These are phyloP conservation scores for Boletus tomentosulus DNA, from an alignment of 768 basidiomycete species.

Conservation along the genomic window DNA sequence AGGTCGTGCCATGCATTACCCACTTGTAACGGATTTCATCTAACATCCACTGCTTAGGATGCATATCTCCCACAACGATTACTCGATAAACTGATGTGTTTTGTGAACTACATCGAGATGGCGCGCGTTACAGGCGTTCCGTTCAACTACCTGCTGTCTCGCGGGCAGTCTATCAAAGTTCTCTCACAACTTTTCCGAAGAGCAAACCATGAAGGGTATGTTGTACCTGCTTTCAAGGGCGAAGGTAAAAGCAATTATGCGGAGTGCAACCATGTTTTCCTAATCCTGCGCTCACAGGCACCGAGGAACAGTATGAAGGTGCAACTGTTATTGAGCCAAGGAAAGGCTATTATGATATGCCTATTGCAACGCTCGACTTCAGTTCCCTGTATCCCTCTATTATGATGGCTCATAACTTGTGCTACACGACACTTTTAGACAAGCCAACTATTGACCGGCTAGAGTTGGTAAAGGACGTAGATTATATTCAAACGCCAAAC, in stretches of 20 bases:
- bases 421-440: constrained; percentile 95
- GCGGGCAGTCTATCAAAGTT: constrained; percentile 99
- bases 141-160: constrained; percentile 90
- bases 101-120: constrained; percentile 99
- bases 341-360: constrained; percentile 93
- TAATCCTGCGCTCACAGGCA: constrained; percentile 42
- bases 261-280: not conserved
- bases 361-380: constrained; percentile 98
- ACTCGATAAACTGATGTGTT: constrained; percentile 98
- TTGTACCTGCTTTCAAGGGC: constrained; percentile 79
- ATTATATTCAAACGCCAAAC: constrained; percentile 94
- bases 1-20: constrained; percentile 44
- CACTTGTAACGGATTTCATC: not conserved
- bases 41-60: constrained; percentile 52
- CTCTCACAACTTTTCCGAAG: constrained; percentile 92
- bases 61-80: constrained; percentile 96
- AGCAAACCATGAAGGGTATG: constrained; percentile 87
- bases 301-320: constrained; percentile 97
- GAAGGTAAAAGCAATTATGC: constrained; percentile 53
- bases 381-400: constrained; percentile 98
- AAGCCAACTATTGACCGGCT: constrained; percentile 74
- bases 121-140: constrained; percentile 99
- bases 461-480: constrained; percentile 72
- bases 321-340: constrained; percentile 98
- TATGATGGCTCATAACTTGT: constrained; percentile 99